Evolutionary conservation across 2,329 filamentous ascomycete genomes (phyloP).

Genomic region (Clarireedia homoeocarpa): DNA sequence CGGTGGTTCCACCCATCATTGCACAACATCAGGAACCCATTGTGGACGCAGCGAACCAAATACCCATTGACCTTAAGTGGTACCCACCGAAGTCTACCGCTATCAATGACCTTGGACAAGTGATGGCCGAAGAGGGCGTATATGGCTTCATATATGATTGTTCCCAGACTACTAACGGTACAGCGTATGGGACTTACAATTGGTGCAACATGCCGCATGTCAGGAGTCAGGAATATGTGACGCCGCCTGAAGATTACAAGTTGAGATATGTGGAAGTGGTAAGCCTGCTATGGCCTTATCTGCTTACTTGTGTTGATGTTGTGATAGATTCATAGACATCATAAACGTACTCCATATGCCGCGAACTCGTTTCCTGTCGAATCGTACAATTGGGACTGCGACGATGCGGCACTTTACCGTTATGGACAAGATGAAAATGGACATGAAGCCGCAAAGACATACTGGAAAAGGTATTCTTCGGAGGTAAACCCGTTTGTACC

Average conservation of each 20-base stretch:
- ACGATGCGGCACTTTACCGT: constrained; percentile 61
- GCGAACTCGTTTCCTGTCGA: constrained; percentile 71
- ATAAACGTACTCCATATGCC: constrained; percentile 77
- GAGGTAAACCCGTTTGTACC: constrained; percentile 59
- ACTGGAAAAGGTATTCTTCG: constrained; percentile 58
- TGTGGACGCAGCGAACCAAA: background rate
- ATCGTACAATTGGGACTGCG: constrained; percentile 64
- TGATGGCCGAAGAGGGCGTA: constrained; percentile 51
- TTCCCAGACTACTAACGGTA: constrained; percentile 45
- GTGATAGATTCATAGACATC: constrained; percentile 65
- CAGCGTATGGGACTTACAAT: constrained; percentile 60
- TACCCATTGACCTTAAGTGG: constrained; percentile 37
- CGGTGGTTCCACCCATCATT: background rate
- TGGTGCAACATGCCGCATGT: constrained; percentile 77
- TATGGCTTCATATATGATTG: constrained; percentile 70
- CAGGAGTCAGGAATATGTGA: constrained; percentile 55
- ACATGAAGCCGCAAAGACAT: constrained; percentile 46
- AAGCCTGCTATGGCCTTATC: constrained; percentile 25
- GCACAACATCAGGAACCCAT: background rate
- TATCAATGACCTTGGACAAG: constrained; percentile 54
- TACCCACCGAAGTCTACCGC: constrained; percentile 45
- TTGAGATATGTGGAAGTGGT: constrained; percentile 71
- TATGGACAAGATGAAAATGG: constrained; percentile 52
- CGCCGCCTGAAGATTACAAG: constrained; percentile 46
- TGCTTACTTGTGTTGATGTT: background rate